These are phyloP conservation scores for Epichloe aotearoae DNA, from an alignment of 2,329 filamentous ascomycete species.

Conservation along the genomic window DNA sequence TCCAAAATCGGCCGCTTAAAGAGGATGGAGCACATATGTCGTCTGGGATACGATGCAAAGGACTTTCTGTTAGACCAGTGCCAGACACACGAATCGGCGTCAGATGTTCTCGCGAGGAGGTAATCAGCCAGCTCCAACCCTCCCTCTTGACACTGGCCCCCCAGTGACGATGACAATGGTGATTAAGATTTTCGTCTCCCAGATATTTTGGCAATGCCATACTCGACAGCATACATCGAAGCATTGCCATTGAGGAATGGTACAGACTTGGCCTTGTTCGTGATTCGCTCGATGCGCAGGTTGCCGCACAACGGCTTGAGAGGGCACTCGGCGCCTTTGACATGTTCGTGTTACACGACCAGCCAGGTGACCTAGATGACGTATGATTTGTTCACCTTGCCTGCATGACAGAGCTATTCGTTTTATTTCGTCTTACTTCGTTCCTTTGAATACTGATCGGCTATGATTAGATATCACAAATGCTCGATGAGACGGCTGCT, in stretches of 20 bases:
- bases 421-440: background rate
- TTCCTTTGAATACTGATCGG: background rate
- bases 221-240: conserved; percentile 68
- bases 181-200: conserved; percentile 5
- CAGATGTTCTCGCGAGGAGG: conserved; percentile 68
- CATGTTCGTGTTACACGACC: conserved; percentile 69
- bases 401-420: background rate
- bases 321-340: conserved; percentile 72
- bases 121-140: conserved; percentile 13
- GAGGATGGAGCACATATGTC: conserved; percentile 57
- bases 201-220: conserved; percentile 66
- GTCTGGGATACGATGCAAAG: conserved; percentile 75
- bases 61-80: conserved; percentile 63
- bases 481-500: conserved; percentile 50
- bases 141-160: background rate
- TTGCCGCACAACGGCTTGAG: conserved; percentile 45
- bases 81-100: conserved; percentile 40
- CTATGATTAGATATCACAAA: conserved; percentile 38
- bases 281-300: conserved; percentile 8
- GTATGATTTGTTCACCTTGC: conserved; percentile 26
- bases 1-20: conserved; percentile 56
- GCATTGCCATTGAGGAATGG: conserved; percentile 70
- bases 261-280: conserved; percentile 21
- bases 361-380: conserved; percentile 60
- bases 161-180: background rate